Percentiles rank a stretch among this genome's conserved stretches.
Conservation (phyloP, 2,329 filamentous ascomycete species). For the Calonectria honghensis region DNA sequence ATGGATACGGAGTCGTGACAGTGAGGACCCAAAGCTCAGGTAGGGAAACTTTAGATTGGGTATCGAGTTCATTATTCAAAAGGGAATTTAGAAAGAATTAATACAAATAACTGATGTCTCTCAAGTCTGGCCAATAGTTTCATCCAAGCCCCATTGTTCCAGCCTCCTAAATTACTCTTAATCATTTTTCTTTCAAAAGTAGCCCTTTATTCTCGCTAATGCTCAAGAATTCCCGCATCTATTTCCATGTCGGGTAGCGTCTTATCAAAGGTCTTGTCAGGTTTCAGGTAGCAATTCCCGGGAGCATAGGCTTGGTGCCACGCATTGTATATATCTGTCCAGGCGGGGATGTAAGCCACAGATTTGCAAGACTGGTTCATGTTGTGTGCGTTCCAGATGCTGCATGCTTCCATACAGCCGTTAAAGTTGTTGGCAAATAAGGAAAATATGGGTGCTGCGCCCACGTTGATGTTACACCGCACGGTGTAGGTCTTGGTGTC, state of each 20-base stretch:
- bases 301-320: constrained; percentile 6
- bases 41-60: background rate
- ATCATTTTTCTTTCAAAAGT: background rate
- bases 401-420: constrained; percentile 19
- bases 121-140: too few relatives aligned
- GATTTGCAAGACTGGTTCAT: constrained; percentile 8
- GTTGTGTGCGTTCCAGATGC: constrained; percentile 19
- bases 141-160: background rate
- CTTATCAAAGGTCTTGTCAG: background rate
- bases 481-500: constrained; percentile 7
- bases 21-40: background rate
- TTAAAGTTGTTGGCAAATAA: constrained; percentile 15
- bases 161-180: background rate
- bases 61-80: background rate
- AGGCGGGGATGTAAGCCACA: background rate
- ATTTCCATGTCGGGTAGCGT: background rate
- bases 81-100: too few relatives aligned
- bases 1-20: too few relatives aligned
- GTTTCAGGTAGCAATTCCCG: constrained; percentile 9
- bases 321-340: constrained; percentile 10
- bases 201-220: background rate
- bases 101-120: too few relatives aligned
- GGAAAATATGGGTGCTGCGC: background rate
- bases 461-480: background rate
- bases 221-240: background rate